A percentile compares a stretch with the other conserved stretches of the same genome.
Conservation (phyloP, 257 asterid species). For the Craterostigma plantagineum region DNA sequence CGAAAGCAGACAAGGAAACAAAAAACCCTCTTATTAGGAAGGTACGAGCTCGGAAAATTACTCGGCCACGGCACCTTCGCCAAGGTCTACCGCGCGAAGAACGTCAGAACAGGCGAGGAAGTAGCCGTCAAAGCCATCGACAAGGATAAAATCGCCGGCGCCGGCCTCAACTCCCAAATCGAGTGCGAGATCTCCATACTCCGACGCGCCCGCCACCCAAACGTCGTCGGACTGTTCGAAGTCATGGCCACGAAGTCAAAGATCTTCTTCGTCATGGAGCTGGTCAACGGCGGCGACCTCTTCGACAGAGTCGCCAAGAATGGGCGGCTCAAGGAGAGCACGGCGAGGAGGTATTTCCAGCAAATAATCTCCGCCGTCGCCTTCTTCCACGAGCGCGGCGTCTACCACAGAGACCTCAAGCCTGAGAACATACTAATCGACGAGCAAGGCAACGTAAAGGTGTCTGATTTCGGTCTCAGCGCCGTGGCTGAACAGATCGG, state of each 20-base stretch:
- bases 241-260: conserved; percentile 69
- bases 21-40: conserved; percentile 26
- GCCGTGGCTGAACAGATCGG: conserved; percentile 18
- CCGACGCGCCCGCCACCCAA: conserved; percentile 66
- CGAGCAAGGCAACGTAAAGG: conserved; percentile 22
- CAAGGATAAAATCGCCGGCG: conserved; percentile 26
- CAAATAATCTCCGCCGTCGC: conserved; percentile 57
- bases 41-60: conserved; percentile 44
- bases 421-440: conserved; percentile 28
- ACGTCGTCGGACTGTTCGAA: conserved; percentile 57
- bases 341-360: conserved; percentile 37
- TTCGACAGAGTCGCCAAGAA: conserved; percentile 31
- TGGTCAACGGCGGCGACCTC: conserved; percentile 79
- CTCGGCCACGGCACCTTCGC: conserved; percentile 94
- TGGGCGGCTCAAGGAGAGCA: conserved; percentile 40
- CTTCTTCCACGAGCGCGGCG: conserved; percentile 66
- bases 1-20: too few species aligned
- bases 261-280: conserved; percentile 75
- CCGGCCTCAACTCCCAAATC: too few species aligned
- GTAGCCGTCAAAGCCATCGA: conserved; percentile 66
- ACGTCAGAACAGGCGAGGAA: conserved; percentile 11
- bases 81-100: conserved; percentile 45
- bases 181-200: conserved; percentile 78
- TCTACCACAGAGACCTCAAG: conserved; percentile 72
- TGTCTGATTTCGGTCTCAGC: conserved; percentile 33